Evolutionary conservation across 225 moss, liverwort and hornwort species (phyloP).

Genomic region (Physcomitrium patens): DNA sequence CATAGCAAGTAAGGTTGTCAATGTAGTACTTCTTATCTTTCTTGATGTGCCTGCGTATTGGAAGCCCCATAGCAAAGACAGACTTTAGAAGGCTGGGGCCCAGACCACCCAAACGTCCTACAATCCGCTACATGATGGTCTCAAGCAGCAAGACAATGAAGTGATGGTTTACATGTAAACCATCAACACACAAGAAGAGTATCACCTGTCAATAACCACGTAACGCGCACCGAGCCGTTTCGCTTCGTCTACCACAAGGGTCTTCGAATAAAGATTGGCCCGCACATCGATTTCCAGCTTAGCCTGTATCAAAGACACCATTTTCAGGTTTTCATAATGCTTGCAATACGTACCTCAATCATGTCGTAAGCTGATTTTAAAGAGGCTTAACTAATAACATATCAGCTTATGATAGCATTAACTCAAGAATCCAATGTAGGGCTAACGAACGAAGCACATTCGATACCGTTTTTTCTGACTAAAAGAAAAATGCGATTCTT

Average conservation of each 20-base stretch:
- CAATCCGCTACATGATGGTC: background rate
- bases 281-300: conserved; percentile 56
- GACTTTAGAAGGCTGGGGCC: background rate
- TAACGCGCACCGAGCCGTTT: conserved; percentile 51
- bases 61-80: background rate
- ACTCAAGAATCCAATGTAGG: background rate
- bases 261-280: conserved; percentile 42
- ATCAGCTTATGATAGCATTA: background rate
- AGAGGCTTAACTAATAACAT: background rate
- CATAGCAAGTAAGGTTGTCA: conserved; percentile 53
- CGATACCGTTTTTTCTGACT: background rate
- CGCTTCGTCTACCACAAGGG: conserved; percentile 60
- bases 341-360: background rate
- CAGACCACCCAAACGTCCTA: background rate
- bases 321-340: background rate
- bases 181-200: conserved; percentile 2
- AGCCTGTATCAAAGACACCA: conserved; percentile 37
- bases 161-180: background rate
- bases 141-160: background rate
- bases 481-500: too few species aligned
- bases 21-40: conserved; percentile 57
- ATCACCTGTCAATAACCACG: conserved; percentile 61
- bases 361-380: conserved; percentile 10
- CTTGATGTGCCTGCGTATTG: conserved; percentile 44
- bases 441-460: background rate